These are phyloP conservation scores for Gynandropsis gynandra DNA, from an alignment of 345 rosid genomes.

Conservation along the genomic window DNA sequence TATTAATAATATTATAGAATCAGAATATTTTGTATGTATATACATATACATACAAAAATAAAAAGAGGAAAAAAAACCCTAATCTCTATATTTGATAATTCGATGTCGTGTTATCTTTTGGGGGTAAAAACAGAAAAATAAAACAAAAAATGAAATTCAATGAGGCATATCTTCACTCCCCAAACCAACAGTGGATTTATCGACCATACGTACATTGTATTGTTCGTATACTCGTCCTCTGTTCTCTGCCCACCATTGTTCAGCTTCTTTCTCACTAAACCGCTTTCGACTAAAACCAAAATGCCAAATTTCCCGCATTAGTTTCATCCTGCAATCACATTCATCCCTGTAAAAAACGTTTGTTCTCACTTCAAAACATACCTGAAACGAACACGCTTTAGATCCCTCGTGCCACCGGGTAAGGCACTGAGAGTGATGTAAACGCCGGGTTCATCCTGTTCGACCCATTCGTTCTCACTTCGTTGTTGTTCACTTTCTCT, in stretches of 20 bases:
- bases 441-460: conserved; percentile 97
- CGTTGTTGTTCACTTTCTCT: conserved; percentile 46
- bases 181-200: conserved; percentile 73
- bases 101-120: too few species aligned
- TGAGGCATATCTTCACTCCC: conserved; percentile 69
- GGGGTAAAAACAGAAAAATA: too few species aligned
- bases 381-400: conserved; percentile 99
- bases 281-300: conserved; percentile 66
- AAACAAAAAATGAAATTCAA: conserved; percentile 21
- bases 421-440: conserved; percentile 87
- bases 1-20: too few species aligned
- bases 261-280: conserved; percentile 93
- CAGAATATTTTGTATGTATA: too few species aligned
- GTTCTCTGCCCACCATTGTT: conserved; percentile 96
- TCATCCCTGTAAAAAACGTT: too few species aligned
- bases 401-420: conserved; percentile 70
- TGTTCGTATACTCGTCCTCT: conserved; percentile 78
- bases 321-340: background rate
- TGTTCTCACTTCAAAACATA: conserved; percentile 17
- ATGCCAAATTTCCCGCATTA: background rate
- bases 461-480: conserved; percentile 59
- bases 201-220: conserved; percentile 76
- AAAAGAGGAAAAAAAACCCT: too few species aligned
- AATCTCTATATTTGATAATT: too few species aligned
- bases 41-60: too few species aligned